Evolutionary conservation across 2,329 filamentous ascomycete species (phyloP).

Genomic region (Ophiocordyceps australis): DNA sequence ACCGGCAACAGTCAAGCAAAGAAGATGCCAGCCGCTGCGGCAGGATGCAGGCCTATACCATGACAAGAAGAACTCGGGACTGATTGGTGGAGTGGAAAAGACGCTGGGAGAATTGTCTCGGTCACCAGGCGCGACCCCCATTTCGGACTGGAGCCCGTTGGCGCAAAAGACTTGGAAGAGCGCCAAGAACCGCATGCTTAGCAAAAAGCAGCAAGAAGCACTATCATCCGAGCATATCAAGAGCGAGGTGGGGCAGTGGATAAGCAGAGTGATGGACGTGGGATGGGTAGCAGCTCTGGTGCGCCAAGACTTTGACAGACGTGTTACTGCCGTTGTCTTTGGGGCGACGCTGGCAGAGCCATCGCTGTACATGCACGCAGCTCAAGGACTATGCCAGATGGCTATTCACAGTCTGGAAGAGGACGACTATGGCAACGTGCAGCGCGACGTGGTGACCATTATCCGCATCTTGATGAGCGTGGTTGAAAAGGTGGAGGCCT

Average conservation of each 20-base stretch:
- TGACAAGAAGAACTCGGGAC: conserved; percentile 15
- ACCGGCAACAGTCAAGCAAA: conserved; percentile 12
- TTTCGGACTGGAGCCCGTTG: conserved; percentile 28
- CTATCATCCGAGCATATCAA: conserved; percentile 29
- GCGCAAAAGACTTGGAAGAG: conserved; percentile 29
- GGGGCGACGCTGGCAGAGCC: conserved; percentile 56
- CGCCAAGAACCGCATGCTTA: conserved; percentile 27
- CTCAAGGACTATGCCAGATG: conserved; percentile 50
- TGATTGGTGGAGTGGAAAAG: conserved; percentile 25
- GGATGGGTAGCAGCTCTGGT: conserved; percentile 48
- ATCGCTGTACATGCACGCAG: conserved; percentile 50
- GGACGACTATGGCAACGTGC: conserved; percentile 74
- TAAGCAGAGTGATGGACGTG: conserved; percentile 24
- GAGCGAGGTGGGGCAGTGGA: conserved; percentile 27
- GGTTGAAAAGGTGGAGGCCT: conserved; percentile 50
- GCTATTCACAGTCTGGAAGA: conserved; percentile 59
- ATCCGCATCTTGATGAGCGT: conserved; percentile 55
- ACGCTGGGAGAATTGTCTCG: conserved; percentile 22
- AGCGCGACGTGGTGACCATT: conserved; percentile 58
- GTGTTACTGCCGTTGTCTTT: conserved; percentile 48
- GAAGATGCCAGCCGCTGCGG: conserved; percentile 20
- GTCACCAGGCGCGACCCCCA: conserved; percentile 28
- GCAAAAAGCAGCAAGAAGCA: conserved; percentile 34
- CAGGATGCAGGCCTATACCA: conserved; percentile 26
- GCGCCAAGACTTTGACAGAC: conserved; percentile 47